phyloP scores from a whole-genome alignment of 139 green algal genomes.

The Astrephomene gubernaculifera region DNA sequence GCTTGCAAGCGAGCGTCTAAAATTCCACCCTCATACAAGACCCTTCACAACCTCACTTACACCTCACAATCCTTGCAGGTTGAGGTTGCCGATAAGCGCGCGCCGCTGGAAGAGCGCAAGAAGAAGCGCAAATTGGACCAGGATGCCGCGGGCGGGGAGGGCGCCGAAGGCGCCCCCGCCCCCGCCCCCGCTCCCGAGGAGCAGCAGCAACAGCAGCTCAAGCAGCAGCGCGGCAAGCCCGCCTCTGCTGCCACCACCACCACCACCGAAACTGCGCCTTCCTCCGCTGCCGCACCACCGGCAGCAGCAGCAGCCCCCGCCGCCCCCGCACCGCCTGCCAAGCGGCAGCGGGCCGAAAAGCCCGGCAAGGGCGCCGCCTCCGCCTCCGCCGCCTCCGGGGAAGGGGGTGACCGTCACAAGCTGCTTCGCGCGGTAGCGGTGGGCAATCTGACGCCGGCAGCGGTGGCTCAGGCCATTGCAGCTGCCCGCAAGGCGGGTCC shows the following conservation, averaged over 20 bases:
- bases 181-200: neutral
- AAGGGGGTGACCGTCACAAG: no score
- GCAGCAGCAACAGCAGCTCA: neutral
- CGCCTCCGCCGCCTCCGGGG: slow-evolving; percentile 36
- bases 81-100: slow-evolving; percentile 78
- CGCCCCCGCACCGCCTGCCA: neutral
- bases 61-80: no score
- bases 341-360: neutral
- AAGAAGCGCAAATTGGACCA: slow-evolving; percentile 36
- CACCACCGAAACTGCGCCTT: neutral
- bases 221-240: neutral
- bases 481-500: slow-evolving; percentile 62
- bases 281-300: neutral
- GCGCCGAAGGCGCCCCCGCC: neutral
- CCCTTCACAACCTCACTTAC: no score
- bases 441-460: slow-evolving; percentile 65
- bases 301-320: neutral
- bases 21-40: no score
- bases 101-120: slow-evolving; percentile 77
- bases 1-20: no score
- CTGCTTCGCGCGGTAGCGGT: slow-evolving; percentile 83
- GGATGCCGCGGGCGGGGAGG: neutral
- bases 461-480: slow-evolving; percentile 44
- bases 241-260: slow-evolving; percentile 1
- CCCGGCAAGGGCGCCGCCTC: neutral